A percentile compares a stretch with the other conserved stretches of the same genome.
Evolutionary conservation across 257 asterid species (phyloP).

Genomic region (Galeopsis tetrahit): DNA sequence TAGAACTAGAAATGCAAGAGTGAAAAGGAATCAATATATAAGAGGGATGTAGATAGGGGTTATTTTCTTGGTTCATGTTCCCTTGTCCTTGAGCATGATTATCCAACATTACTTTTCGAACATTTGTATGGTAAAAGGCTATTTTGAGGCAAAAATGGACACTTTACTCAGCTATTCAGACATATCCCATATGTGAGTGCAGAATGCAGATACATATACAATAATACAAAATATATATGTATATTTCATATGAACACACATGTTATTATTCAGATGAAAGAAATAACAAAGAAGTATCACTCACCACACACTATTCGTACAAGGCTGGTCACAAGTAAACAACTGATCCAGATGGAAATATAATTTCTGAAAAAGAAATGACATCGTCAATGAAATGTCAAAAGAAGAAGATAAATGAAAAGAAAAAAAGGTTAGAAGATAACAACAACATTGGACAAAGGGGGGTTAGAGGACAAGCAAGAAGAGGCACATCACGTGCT

Average conservation of each 20-base stretch:
- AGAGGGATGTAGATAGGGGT: background rate
- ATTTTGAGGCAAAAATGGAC: background rate
- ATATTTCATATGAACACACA: background rate
- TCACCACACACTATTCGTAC: constrained; percentile 75
- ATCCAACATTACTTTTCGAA: constrained; percentile 1
- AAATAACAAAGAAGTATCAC: constrained; percentile 38
- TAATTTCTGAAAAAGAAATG: constrained; percentile 62
- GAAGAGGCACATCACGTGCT: constrained; percentile 13
- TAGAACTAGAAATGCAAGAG: constrained; percentile 1
- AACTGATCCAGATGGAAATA: constrained; percentile 78
- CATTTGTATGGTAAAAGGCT: background rate
- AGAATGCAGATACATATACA: background rate
- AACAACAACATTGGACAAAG: constrained; percentile 20
- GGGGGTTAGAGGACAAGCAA: constrained; percentile 21
- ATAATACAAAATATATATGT: background rate
- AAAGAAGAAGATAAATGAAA: constrained; percentile 23
- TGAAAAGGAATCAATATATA: constrained; percentile 12
- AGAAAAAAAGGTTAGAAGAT: constrained; percentile 4
- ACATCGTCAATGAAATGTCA: constrained; percentile 27
- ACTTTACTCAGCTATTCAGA: constrained; percentile 23
- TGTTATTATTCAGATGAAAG: constrained; percentile 21
- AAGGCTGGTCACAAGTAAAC: constrained; percentile 78
- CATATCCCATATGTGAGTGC: background rate
- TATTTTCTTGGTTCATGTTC: constrained; percentile 21
- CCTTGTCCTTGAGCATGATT: background rate